A percentile compares a stretch with the other conserved stretches of the same genome.
Conservation (phyloP, 768 basidiomycete species). For the Tulasnella sp. region DNA sequence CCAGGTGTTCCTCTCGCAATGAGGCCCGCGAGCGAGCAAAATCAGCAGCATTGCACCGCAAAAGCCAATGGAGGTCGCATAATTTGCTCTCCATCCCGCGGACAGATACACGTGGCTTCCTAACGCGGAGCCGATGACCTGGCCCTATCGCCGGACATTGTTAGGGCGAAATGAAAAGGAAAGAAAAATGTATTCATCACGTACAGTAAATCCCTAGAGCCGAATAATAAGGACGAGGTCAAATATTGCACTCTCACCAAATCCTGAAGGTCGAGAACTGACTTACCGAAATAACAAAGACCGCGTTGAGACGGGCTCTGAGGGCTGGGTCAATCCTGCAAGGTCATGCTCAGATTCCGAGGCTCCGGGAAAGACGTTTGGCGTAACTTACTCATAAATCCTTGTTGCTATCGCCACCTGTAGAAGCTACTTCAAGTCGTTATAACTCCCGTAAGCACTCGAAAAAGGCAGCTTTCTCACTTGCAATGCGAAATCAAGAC, state of each 20-base stretch:
- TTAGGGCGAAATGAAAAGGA: neutral
- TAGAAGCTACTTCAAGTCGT: neutral
- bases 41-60: slow-evolving; percentile 44
- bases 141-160: slow-evolving; percentile 47
- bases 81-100: slow-evolving; percentile 59
- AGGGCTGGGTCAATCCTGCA: slow-evolving; percentile 32
- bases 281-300: slow-evolving; percentile 56
- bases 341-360: neutral
- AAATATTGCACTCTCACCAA: no score
- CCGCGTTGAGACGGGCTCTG: slow-evolving; percentile 63
- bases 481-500: neutral
- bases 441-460: neutral
- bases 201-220: slow-evolving; percentile 13
- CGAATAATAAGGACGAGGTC: no score
- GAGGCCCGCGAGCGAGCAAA: slow-evolving; percentile 58
- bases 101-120: slow-evolving; percentile 58
- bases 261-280: neutral
- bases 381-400: neutral
- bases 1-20: slow-evolving; percentile 30
- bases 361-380: neutral
- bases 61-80: slow-evolving; percentile 48
- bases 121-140: slow-evolving; percentile 71
- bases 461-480: neutral
- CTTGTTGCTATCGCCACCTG: neutral
- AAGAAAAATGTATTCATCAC: neutral